phyloP scores from a whole-genome alignment of 2,329 filamentous ascomycete genomes.

The Paraphoma sp. region DNA sequence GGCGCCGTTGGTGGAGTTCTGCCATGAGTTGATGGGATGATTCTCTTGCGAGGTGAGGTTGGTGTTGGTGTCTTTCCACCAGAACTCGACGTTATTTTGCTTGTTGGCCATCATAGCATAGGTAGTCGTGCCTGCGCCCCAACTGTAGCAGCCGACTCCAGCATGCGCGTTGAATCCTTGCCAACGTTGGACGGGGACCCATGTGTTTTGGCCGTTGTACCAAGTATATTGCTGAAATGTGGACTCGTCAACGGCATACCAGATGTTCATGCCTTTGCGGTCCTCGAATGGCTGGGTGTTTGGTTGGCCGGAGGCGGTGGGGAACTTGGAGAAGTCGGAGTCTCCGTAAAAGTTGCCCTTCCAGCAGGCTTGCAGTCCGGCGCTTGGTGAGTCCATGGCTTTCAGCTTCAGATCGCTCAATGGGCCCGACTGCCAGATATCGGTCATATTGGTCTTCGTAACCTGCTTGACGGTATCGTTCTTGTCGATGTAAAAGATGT shows the following conservation, averaged over 20 bases:
- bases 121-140: constrained; percentile 47
- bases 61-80: constrained; percentile 54
- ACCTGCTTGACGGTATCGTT: constrained; percentile 50
- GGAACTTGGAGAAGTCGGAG: constrained; percentile 48
- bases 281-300: constrained; percentile 33
- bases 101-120: constrained; percentile 54
- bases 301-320: constrained; percentile 32
- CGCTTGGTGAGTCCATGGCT: constrained; percentile 87
- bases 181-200: constrained; percentile 49
- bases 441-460: constrained; percentile 47
- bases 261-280: constrained; percentile 52
- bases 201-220: constrained; percentile 46
- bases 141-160: constrained; percentile 54
- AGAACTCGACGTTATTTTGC: constrained; percentile 49
- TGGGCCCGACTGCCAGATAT: constrained; percentile 50
- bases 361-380: constrained; percentile 80
- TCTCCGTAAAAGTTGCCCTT: constrained; percentile 70
- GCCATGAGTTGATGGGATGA: constrained; percentile 52
- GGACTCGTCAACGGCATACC: constrained; percentile 50
- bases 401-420: constrained; percentile 78
- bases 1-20: constrained; percentile 29
- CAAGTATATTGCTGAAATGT: constrained; percentile 53
- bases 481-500: constrained; percentile 51
- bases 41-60: constrained; percentile 30
- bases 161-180: constrained; percentile 51